Base-by-base conservation (phyloP, 352 stramenopile genomes). In the Globisporangium orthogonon region DNA sequence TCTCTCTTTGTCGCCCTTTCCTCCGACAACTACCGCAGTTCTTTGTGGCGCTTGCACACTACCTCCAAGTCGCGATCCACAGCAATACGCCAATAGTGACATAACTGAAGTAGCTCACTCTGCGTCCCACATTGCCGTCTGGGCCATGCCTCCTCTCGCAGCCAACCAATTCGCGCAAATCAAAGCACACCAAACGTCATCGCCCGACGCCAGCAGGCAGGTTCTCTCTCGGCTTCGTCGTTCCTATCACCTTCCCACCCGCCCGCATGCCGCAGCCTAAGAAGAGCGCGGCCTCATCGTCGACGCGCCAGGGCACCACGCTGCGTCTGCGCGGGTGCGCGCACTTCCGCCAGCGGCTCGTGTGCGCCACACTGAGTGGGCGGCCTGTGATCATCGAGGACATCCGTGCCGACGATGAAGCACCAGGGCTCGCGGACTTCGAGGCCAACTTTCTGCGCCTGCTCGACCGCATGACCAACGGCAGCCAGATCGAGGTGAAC, bases 401-500 rank as follows among this genome's bases (percentile, higher is more conserved):
- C 64, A 98, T 99, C 67, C 94, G 96, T 33, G 73, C 78, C 33
- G 91, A 98, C 56, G 91, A 98, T 66, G 88, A 98, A 53, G 88
- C 95, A 61, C 97, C 97, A 1, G 97, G 97, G 13, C 70, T 99
- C 43, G 83, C 88, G 31, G 89, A 97, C 43, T 98, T 98, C 67
- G 97, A 99, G 74, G 96, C 96, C 35, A 98, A 86, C 67, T 98
- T 99, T 61, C 55, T 99, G 51, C 91, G 96, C 33, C 73, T 99
- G 10, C 66, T 99, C 44, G 97, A 99, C 76, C 85, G 83, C 56
- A 77, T 99, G 57, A 99, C 97, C 10, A 99, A 98, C 71, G 97
- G 97, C 45, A 98, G 84, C 51, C 86, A 97, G 58, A 92, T 99
- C 53, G 97, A 99, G 78, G 99, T 99, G 80, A 99, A 99, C 69